Base-by-base conservation (phyloP, 306 rosid species). In the Quercus bicolor region DNA sequence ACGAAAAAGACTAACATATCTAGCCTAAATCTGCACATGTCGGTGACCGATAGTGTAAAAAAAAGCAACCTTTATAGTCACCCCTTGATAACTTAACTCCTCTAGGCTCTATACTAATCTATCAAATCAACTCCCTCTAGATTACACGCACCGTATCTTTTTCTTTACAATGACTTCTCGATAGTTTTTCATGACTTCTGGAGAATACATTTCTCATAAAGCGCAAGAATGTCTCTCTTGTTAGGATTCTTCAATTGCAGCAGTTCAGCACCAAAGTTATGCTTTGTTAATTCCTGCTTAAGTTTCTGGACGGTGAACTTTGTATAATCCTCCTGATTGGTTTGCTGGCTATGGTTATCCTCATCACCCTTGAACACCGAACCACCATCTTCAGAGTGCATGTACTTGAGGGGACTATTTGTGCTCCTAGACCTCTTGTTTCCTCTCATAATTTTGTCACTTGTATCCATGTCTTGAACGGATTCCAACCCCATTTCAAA, bases 271-370 rank as follows among this genome's bases (percentile, higher is more conserved):
- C 98, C 99, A 51, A 77, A 87, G 82, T 93, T 93, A 68, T 89
- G 92, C 70, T 93, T 93, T 26, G 99, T 96, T 53, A 96, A 93
- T 75, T 96, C 99, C 79, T 91, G 98, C 90, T 91, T 96, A 19
- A 96, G 96, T 82, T 87, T 90, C 83, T 78, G 90, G 11, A 93
- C n/a, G 0, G 99, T 96, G 83, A 96, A 91, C 85, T 83, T 96
- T 14, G 79, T 96, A 73, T 91, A 88, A 51, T 96, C 98, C 69
- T 90, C 98, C 73, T 84, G 82, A 40, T 82, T 89, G 13, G 86
- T 78, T 72, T 84, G 93, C 85, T 86, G 96, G 72, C 99, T 89
- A n/a, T 78, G 81, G 72, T 79, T 86, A n/a, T 92, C 97, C 33
- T 90, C 97, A 5, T 85, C 86, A n/a, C 93, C 98, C 77, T 73